These are phyloP conservation scores for Neonectria neomacrospora DNA, from an alignment of 2,329 filamentous ascomycete genomes.

Conservation along the genomic window DNA sequence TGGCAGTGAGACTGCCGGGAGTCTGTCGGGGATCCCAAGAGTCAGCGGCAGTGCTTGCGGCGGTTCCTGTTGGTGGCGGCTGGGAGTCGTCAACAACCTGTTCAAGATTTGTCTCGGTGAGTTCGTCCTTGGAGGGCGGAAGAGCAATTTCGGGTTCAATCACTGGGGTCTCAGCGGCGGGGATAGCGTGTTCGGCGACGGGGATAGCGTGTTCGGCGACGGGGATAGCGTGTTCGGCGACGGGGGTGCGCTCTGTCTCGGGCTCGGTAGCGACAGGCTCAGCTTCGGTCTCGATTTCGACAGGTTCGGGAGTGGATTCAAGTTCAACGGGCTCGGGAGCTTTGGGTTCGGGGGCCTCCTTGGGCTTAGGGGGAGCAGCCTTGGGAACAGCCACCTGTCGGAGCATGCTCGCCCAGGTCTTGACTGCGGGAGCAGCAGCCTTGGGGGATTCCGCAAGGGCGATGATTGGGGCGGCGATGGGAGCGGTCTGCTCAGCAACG, in stretches of 20 bases:
- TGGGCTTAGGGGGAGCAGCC: conserved; percentile 65
- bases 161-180: conserved; percentile 34
- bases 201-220: too few relatives aligned
- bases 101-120: conserved; percentile 93
- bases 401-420: conserved; percentile 83
- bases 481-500: conserved; percentile 47
- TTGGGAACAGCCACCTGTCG: conserved; percentile 69
- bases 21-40: conserved; percentile 78
- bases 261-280: conserved; percentile 50
- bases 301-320: conserved; percentile 53
- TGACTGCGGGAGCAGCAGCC: conserved; percentile 56
- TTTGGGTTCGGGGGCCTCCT: conserved; percentile 60
- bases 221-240: too few relatives aligned
- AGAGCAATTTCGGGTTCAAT: conserved; percentile 60
- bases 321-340: conserved; percentile 46
- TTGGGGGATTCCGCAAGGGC: conserved; percentile 52
- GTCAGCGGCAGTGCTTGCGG: conserved; percentile 88
- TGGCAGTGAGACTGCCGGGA: conserved; percentile 69
- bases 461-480: conserved; percentile 25
- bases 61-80: conserved; percentile 82
- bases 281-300: conserved; percentile 50
- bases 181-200: too few relatives aligned
- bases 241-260: conserved; percentile 49
- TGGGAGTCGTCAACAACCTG: conserved; percentile 85
- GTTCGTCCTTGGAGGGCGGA: conserved; percentile 79